Base-by-base conservation (phyloP, 2,329 filamentous ascomycete genomes). In the Paradendryphiella salina region DNA sequence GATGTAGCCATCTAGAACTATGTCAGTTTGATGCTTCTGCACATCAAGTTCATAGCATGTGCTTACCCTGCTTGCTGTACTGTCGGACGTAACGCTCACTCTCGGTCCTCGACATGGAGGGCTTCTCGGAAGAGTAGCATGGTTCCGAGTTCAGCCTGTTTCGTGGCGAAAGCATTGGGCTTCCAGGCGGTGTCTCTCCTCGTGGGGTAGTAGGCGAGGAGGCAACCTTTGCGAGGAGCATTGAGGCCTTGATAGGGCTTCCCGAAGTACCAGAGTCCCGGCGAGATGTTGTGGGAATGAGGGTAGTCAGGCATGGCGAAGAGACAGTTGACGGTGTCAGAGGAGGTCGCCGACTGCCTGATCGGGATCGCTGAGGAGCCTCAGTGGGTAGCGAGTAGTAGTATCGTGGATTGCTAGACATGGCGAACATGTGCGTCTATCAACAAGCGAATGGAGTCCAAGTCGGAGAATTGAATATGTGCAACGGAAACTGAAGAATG, bases 1-100 rank as follows among this genome's bases (percentile, higher is more conserved):
- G 66, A 87, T 85, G 72, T 89, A 89, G 55, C 83, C 81, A 48
- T 77, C 80, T 63, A 43, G 26, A 43, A 15, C 1, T 33, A 36
- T 33, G 60, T 70, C 46, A 67, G 63, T 54, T 7, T 52, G 4
- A 5, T 33, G 20, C 11, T 42, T 18, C n/a, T 28, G 23, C 15
- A 46, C 10, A 28, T 20, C 15, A 6, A 32, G 37, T 23, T 13
- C 10, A 41, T 36, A 20, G 33, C 46, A 13, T 10, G 44, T 58
- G 61, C 68, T 64, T 67, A 74, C 71, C 70, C 57, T 72, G 70
- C 56, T 73, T 61, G 47, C 62, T 66, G 48, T 71, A 67, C 51
- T 72, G 67, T 28, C 64, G 60, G 46, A 72, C 69, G 48, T 73
- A 73, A 40, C 70, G 67, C 35, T 71, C 69, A 46, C 70, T 72